Evolutionary conservation across 1,139 yeast species (phyloP).

Genomic region (Candida sp.): DNA sequence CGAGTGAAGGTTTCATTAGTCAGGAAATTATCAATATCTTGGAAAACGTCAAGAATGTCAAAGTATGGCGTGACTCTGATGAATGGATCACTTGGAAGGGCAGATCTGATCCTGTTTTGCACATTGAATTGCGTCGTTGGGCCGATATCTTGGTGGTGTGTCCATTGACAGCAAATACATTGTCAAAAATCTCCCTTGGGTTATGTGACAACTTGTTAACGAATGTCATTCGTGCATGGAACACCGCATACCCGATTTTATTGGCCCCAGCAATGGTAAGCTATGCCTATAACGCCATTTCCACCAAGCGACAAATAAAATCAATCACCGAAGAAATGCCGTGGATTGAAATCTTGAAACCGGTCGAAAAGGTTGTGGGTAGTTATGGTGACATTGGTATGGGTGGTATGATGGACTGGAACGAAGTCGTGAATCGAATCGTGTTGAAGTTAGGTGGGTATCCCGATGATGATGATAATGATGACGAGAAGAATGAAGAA

Average conservation of each 20-base stretch:
- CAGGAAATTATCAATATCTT: slow-evolving; percentile 46
- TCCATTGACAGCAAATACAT: slow-evolving; percentile 86
- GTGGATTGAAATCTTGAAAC: slow-evolving; percentile 85
- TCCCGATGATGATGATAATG: slow-evolving; percentile 83
- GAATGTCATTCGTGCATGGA: slow-evolving; percentile 90
- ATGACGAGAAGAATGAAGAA: slow-evolving; percentile 55
- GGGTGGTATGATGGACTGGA: slow-evolving; percentile 92
- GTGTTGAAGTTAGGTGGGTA: slow-evolving; percentile 85
- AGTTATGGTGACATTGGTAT: slow-evolving; percentile 93
- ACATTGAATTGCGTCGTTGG: slow-evolving; percentile 92
- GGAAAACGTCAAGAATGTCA: slow-evolving; percentile 42
- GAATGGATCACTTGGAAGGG: slow-evolving; percentile 90
- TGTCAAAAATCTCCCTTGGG: slow-evolving; percentile 88
- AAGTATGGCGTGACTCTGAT: slow-evolving; percentile 85
- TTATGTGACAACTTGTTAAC: slow-evolving; percentile 87
- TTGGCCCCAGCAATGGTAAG: slow-evolving; percentile 96
- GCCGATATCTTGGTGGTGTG: slow-evolving; percentile 89
- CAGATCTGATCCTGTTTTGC: slow-evolving; percentile 88
- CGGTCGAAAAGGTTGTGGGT: slow-evolving; percentile 90
- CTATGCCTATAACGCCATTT: slow-evolving; percentile 82
- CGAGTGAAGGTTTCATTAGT: slow-evolving; percentile 78
- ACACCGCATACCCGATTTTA: slow-evolving; percentile 79
- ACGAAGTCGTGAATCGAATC: slow-evolving; percentile 83
- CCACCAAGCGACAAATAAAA: slow-evolving; percentile 77
- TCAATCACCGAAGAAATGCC: slow-evolving; percentile 83